These are phyloP conservation scores for Exophiala xenobiotica DNA, from an alignment of 2,329 filamentous ascomycete genomes.

Conservation along the genomic window DNA sequence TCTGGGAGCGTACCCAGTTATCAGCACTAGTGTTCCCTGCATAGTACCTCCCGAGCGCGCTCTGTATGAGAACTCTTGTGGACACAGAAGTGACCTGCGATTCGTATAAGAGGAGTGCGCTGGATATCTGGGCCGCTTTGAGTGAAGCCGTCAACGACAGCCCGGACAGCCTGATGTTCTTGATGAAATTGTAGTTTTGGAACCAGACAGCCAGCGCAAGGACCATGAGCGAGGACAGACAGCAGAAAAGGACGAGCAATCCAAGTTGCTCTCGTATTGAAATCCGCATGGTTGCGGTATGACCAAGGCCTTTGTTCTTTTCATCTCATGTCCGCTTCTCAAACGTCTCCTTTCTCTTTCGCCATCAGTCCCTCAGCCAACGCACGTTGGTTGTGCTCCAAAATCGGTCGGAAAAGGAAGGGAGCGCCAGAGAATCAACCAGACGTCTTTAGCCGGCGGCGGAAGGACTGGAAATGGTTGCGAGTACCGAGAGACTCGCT, in stretches of 20 bases:
- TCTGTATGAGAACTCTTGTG: slow-evolving; percentile 59
- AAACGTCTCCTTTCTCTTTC: slow-evolving; percentile 5
- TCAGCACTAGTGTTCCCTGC: slow-evolving; percentile 52
- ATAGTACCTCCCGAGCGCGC: slow-evolving; percentile 52
- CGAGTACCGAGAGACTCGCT: no score
- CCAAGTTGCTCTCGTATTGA: slow-evolving; percentile 86
- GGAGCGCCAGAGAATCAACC: not conserved
- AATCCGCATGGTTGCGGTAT: slow-evolving; percentile 64
- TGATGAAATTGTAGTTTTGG: slow-evolving; percentile 62
- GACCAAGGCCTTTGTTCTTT: slow-evolving; percentile 7
- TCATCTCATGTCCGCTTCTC: slow-evolving; percentile 16
- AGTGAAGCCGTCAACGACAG: slow-evolving; percentile 79
- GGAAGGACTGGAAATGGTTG: no score
- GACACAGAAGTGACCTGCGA: slow-evolving; percentile 70
- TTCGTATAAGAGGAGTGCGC: slow-evolving; percentile 76
- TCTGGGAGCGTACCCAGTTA: slow-evolving; percentile 61
- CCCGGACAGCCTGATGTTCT: slow-evolving; percentile 57
- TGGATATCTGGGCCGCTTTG: slow-evolving; percentile 77
- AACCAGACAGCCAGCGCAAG: slow-evolving; percentile 73
- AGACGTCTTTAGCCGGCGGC: no score
- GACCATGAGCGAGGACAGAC: slow-evolving; percentile 72
- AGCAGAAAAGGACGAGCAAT: slow-evolving; percentile 71
- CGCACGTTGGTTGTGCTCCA: slow-evolving; percentile 1
- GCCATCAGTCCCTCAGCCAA: slow-evolving; percentile 7
- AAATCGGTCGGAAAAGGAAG: not conserved